Evolutionary conservation across 2,329 filamentous ascomycete genomes (phyloP).

Genomic region (Cladophialophora bantiana): DNA sequence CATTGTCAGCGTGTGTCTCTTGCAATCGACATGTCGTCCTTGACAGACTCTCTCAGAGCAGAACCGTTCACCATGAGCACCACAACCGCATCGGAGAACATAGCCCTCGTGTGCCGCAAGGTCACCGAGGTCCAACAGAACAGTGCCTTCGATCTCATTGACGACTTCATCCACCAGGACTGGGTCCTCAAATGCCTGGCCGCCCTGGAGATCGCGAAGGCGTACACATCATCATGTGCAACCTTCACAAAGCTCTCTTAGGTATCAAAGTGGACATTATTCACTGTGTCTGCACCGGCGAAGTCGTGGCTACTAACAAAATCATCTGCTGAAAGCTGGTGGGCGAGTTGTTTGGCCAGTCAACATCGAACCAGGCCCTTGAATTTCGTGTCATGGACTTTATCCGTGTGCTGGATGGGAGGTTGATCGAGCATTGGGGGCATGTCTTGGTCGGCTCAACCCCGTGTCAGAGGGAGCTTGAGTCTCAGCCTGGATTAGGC

Average conservation of each 20-base stretch:
- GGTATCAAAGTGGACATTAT: slow-evolving; percentile 6
- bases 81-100: not conserved
- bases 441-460: not conserved
- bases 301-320: slow-evolving; percentile 10
- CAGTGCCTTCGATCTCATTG: not conserved
- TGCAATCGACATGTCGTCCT: not conserved
- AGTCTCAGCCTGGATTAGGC: not conserved
- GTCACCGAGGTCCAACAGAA: slow-evolving; percentile 2
- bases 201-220: not conserved
- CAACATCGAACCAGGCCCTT: not conserved
- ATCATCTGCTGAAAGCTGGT: slow-evolving; percentile 1
- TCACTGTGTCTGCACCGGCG: not conserved
- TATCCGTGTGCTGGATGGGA: slow-evolving; percentile 1
- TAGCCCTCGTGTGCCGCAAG: not conserved
- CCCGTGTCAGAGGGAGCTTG: not conserved
- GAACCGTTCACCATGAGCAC: slow-evolving; percentile 2
- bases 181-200: not conserved
- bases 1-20: not conserved
- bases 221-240: not conserved
- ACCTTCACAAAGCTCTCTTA: not conserved
- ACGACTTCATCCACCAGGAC: not conserved
- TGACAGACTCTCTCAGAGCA: not conserved
- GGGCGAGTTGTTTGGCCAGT: slow-evolving; percentile 4
- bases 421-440: slow-evolving; percentile 10
- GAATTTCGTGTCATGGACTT: slow-evolving; percentile 8